These are phyloP conservation scores for Ustilago trichophora DNA, from an alignment of 1,284 basidiomycete species.

Conservation along the genomic window DNA sequence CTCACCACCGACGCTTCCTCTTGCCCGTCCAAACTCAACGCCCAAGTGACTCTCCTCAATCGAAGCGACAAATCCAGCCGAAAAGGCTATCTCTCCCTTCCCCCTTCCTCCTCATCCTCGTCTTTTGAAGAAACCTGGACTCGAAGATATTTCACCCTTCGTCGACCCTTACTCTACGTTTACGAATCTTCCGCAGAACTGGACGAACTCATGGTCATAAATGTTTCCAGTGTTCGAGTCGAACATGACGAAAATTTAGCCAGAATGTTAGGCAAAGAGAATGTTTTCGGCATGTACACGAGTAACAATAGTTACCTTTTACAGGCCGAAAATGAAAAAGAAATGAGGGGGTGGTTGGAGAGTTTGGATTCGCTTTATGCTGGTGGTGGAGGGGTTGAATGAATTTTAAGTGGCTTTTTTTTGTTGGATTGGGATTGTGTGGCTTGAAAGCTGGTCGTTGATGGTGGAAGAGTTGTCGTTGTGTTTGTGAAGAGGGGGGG, in stretches of 20 bases:
- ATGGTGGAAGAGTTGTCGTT: too few relatives aligned
- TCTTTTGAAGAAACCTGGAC: constrained; percentile 88
- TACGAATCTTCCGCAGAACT: constrained; percentile 82
- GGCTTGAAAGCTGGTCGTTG: too few relatives aligned
- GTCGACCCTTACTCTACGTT: constrained; percentile 83
- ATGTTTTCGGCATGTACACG: constrained; percentile 58
- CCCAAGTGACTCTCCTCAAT: constrained; percentile 42
- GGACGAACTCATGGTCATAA: constrained; percentile 81
- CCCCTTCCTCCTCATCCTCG: constrained; percentile 80
- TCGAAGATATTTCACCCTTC: constrained; percentile 85
- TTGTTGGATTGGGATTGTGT: too few relatives aligned
- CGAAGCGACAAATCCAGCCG: constrained; percentile 81
- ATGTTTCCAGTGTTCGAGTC: constrained; percentile 83
- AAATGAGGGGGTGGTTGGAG: constrained; percentile 49
- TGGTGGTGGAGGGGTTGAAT: neutral
- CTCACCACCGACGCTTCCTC: neutral
- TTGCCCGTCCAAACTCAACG: constrained; percentile 37
- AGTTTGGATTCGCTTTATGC: constrained; percentile 19
- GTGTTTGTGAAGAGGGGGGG: too few relatives aligned
- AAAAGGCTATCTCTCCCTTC: constrained; percentile 80
- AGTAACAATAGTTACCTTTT: constrained; percentile 52
- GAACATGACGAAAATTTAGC: constrained; percentile 88
- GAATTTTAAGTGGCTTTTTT: neutral
- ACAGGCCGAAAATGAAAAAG: constrained; percentile 33
- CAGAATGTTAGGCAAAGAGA: constrained; percentile 73